Percentiles rank a stretch among this genome's conserved stretches.
Conservation (phyloP, 352 stramenopile genomes). For the Pythium utonaiense region DNA sequence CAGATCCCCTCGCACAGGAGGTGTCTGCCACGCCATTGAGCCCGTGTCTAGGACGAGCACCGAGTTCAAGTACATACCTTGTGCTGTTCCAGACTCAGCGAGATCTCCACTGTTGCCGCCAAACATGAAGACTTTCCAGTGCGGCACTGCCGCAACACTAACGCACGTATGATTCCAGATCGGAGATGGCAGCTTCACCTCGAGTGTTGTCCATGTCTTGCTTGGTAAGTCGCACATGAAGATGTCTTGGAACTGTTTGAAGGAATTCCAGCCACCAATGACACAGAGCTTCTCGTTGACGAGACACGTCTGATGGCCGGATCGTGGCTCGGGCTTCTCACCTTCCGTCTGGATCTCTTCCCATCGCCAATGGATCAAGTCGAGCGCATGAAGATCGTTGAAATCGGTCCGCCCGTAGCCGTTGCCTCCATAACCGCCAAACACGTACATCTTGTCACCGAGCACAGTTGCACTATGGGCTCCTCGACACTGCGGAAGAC, state of each 20-base stretch:
- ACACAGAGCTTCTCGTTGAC: conserved; percentile 92
- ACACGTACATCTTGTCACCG: conserved; percentile 90
- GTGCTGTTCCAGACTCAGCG: conserved; percentile 75
- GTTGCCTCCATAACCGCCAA: conserved; percentile 96
- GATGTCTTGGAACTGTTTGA: conserved; percentile 96
- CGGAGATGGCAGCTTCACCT: conserved; percentile 48
- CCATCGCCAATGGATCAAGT: conserved; percentile 92
- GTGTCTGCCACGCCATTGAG: conserved; percentile 67
- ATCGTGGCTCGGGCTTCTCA: conserved; percentile 89
- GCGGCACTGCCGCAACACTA: conserved; percentile 91
- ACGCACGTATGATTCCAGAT: conserved; percentile 96
- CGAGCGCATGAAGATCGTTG: conserved; percentile 91
- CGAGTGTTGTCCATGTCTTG: conserved; percentile 80
- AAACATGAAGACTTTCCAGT: conserved; percentile 98
- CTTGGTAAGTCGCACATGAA: conserved; percentile 90
- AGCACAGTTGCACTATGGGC: conserved; percentile 90
- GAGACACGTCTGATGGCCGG: conserved; percentile 90
- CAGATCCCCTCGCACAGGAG: conserved; percentile 64
- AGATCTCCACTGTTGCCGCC: conserved; percentile 95
- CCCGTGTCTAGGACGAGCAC: conserved; percentile 92
- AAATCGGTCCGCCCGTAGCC: conserved; percentile 94
- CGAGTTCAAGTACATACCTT: conserved; percentile 89
- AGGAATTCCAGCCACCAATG: conserved; percentile 95
- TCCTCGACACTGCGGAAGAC: conserved; percentile 87
- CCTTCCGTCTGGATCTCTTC: conserved; percentile 82